Conservation (phyloP, 2,329 filamentous ascomycete genomes). For the Exophiala aquamarina region DNA sequence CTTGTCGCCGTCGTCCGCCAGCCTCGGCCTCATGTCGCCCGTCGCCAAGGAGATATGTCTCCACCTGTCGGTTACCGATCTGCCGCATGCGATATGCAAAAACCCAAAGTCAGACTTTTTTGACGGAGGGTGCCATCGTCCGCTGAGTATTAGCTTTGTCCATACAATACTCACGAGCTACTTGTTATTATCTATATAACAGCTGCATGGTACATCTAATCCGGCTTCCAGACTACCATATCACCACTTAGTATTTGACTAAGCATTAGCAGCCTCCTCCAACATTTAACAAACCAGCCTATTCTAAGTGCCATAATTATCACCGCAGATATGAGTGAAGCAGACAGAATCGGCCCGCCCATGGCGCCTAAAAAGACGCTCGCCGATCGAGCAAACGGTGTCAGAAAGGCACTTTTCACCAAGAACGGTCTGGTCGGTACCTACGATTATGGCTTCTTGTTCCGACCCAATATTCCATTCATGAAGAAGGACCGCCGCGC, state of each 20-base stretch:
- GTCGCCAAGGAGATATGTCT: neutral
- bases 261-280: too few species aligned
- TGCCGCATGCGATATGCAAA: constrained; percentile 6
- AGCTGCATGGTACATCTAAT: too few species aligned
- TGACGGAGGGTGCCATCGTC: too few species aligned
- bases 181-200: too few species aligned
- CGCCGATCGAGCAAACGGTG: constrained; percentile 32
- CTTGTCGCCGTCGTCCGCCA: constrained; percentile 16
- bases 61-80: constrained; percentile 3
- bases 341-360: constrained; percentile 45
- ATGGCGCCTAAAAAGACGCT: constrained; percentile 38
- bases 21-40: neutral
- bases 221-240: too few species aligned
- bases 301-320: too few species aligned
- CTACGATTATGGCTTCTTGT: constrained; percentile 90
- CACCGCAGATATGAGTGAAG: constrained; percentile 31
- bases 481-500: constrained; percentile 61
- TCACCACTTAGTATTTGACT: too few species aligned
- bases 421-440: constrained; percentile 73
- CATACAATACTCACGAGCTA: too few species aligned
- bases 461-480: constrained; percentile 79
- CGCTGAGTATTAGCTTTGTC: too few species aligned
- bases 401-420: constrained; percentile 41
- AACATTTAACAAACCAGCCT: too few species aligned
- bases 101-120: too few species aligned